These are phyloP conservation scores for Acanthamoeba sp. DNA, from an alignment of 208 protist species.

Conservation along the genomic window DNA sequence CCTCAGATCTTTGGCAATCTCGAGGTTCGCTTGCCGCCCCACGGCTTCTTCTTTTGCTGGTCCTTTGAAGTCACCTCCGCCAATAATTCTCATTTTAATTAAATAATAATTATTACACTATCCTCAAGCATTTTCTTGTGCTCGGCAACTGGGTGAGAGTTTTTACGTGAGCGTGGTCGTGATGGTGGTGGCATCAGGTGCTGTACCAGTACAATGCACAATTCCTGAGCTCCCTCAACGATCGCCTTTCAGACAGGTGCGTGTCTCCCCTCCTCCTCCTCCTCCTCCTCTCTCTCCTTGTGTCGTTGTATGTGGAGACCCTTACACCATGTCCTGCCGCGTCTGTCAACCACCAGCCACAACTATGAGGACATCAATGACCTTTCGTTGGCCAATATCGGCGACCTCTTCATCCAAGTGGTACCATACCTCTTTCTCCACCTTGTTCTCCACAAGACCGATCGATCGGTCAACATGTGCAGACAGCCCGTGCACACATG, in stretches of 20 bases:
- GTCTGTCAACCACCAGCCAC: too few relatives aligned
- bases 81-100: neutral
- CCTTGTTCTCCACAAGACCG: neutral
- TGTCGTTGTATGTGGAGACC: neutral
- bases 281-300: neutral
- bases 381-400: conserved; percentile 46
- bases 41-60: neutral
- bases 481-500: too few relatives aligned
- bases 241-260: neutral
- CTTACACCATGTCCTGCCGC: too few relatives aligned
- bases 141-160: neutral
- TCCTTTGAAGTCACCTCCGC: too few relatives aligned
- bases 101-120: neutral
- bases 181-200: neutral
- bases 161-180: neutral
- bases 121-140: neutral
- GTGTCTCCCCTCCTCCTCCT: neutral
- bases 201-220: conserved; percentile 31
- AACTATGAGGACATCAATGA: conserved; percentile 20
- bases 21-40: neutral
- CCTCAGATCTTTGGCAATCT: conserved; percentile 55
- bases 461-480: too few relatives aligned
- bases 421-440: neutral
- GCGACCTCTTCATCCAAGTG: conserved; percentile 52
- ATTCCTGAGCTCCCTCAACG: conserved; percentile 42